phyloP scores from a whole-genome alignment of 371 early-diverging fungal species.

The Haplosporangium sp. region DNA sequence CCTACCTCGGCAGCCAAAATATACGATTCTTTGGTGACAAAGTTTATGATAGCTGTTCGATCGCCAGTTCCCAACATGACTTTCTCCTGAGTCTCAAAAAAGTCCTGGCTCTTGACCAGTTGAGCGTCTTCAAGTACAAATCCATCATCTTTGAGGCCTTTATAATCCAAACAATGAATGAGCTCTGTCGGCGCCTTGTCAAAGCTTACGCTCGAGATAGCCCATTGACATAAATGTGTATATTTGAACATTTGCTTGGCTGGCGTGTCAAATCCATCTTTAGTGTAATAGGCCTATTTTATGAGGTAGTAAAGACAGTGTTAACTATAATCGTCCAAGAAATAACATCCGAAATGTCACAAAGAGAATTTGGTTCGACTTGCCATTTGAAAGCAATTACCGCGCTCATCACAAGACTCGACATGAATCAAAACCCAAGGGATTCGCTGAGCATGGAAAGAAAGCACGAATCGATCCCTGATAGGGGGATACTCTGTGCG shows the following conservation, averaged over 20 bases:
- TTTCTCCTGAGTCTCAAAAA: slow-evolving; percentile 65
- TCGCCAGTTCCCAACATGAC: slow-evolving; percentile 63
- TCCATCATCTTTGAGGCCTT: slow-evolving; percentile 54
- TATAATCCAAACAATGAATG: slow-evolving; percentile 76
- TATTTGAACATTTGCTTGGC: slow-evolving; percentile 64
- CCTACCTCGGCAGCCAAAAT: slow-evolving; percentile 74
- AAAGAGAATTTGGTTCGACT: neutral
- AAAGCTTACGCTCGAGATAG: slow-evolving; percentile 63
- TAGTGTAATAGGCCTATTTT: slow-evolving; percentile 72
- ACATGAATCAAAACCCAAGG: slow-evolving; percentile 71
- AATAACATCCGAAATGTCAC: neutral
- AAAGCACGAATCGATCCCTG: slow-evolving; percentile 56
- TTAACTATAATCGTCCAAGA: neutral
- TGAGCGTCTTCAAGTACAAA: slow-evolving; percentile 59
- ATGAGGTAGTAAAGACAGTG: neutral
- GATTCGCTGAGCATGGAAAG: slow-evolving; percentile 76
- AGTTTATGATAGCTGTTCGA: slow-evolving; percentile 68
- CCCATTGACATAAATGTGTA: slow-evolving; percentile 78
- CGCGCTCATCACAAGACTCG: slow-evolving; percentile 60
- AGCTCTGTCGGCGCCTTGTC: slow-evolving; percentile 65
- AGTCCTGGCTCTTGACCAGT: slow-evolving; percentile 73
- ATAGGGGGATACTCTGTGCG: slow-evolving; percentile 63
- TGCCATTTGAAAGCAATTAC: slow-evolving; percentile 67
- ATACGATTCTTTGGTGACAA: slow-evolving; percentile 74
- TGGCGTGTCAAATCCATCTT: slow-evolving; percentile 70